These are phyloP conservation scores for Helianthus tuberosus DNA, from an alignment of 129 eudicot species.

Conservation along the genomic window DNA sequence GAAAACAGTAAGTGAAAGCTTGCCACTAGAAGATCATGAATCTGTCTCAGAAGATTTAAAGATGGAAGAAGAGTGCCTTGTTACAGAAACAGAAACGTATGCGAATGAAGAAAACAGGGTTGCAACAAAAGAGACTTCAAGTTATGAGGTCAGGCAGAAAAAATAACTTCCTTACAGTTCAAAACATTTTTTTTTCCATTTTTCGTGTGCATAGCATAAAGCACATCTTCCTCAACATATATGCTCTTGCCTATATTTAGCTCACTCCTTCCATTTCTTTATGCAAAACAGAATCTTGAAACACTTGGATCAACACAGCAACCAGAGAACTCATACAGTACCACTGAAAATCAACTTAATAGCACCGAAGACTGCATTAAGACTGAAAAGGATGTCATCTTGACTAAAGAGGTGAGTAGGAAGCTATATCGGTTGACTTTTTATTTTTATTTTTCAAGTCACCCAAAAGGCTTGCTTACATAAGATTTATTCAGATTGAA, in stretches of 20 bases:
- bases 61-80: constrained; percentile 19
- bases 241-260: constrained; percentile 1
- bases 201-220: not conserved
- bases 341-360: constrained; percentile 11
- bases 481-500: constrained; percentile 5
- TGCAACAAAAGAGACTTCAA: constrained; percentile 22
- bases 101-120: constrained; percentile 30
- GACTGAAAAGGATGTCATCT: constrained; percentile 26
- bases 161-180: constrained; percentile 1
- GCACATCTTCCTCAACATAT: not conserved
- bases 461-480: constrained; percentile 15
- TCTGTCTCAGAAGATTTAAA: constrained; percentile 30
- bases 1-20: constrained; percentile 22
- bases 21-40: constrained; percentile 22
- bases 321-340: constrained; percentile 9
- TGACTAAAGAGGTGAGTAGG: constrained; percentile 35
- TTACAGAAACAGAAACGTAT: constrained; percentile 17
- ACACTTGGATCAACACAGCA: not conserved
- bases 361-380: constrained; percentile 21
- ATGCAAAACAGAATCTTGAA: constrained; percentile 19
- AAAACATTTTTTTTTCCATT: constrained; percentile 17
- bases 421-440: not conserved
- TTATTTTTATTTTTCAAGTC: constrained; percentile 3
- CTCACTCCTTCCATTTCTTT: not conserved
- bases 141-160: constrained; percentile 31